These are phyloP conservation scores for Citrus glauca DNA, from an alignment of 345 rosid species.

Conservation along the genomic window DNA sequence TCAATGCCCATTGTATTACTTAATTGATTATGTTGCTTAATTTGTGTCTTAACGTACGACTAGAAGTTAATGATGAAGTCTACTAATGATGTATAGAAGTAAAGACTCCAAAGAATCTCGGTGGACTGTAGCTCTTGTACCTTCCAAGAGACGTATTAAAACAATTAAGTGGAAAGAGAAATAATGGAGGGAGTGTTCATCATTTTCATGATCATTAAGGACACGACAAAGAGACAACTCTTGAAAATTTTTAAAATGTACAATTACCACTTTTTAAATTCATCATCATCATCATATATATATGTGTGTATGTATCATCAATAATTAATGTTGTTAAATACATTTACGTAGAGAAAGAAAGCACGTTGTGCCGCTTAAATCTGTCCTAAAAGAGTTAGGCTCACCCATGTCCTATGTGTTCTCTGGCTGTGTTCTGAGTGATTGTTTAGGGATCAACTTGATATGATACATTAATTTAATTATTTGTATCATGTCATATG, in stretches of 20 bases:
- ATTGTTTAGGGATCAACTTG: no score
- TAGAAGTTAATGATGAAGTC: slow-evolving; percentile 5
- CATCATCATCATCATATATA: no score
- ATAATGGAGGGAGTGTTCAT: neutral
- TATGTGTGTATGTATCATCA: neutral
- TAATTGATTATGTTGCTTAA: neutral
- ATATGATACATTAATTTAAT: no score
- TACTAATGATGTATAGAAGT: neutral
- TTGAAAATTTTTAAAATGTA: neutral
- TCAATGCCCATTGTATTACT: neutral
- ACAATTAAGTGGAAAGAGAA: neutral
- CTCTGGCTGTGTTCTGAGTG: no score
- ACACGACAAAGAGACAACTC: neutral
- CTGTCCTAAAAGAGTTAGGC: no score
- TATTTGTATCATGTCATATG: no score
- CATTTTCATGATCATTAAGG: neutral
- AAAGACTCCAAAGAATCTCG: neutral
- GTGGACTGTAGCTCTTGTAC: slow-evolving; percentile 16
- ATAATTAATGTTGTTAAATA: no score
- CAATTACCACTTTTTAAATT: neutral
- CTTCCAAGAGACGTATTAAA: neutral
- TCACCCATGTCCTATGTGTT: no score
- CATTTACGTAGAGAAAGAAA: neutral
- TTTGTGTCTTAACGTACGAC: neutral
- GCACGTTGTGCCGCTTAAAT: no score